phyloP scores from a whole-genome alignment of 2,329 filamentous ascomycete species.

The Dactylellina cionopaga region DNA sequence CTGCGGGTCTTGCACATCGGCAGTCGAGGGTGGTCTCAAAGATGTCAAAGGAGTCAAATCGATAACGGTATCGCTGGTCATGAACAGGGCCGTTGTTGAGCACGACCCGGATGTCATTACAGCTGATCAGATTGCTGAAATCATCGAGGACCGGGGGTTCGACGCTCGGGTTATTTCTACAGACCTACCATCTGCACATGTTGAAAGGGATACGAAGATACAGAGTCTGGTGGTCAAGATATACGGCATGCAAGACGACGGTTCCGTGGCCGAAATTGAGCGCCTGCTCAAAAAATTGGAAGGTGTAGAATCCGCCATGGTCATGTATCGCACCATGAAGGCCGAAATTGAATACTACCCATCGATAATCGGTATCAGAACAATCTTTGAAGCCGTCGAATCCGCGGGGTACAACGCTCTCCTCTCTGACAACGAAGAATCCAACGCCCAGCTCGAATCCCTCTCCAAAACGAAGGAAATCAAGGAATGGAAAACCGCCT shows the following conservation, averaged over 20 bases:
- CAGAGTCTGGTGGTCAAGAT: conserved; percentile 81
- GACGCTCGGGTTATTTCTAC: conserved; percentile 85
- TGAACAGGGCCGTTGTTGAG: conserved; percentile 87
- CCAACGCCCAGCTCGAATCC: conserved; percentile 94
- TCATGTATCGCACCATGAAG: conserved; percentile 78
- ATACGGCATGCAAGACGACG: conserved; percentile 76
- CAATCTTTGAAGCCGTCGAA: conserved; percentile 84
- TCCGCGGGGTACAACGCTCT: conserved; percentile 86
- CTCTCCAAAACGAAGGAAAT: conserved; percentile 97
- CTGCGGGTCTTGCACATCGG: conserved; percentile 93
- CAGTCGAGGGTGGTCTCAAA: conserved; percentile 83
- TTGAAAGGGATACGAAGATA: conserved; percentile 57
- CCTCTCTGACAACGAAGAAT: conserved; percentile 90
- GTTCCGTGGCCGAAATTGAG: conserved; percentile 79
- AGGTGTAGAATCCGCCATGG: conserved; percentile 77
- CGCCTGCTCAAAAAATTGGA: conserved; percentile 71
- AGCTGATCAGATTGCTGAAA: conserved; percentile 78
- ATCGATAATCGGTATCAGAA: conserved; percentile 77
- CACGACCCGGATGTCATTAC: conserved; percentile 79
- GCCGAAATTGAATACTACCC: conserved; percentile 79
- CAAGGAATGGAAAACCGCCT: conserved; percentile 86
- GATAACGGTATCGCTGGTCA: conserved; percentile 94
- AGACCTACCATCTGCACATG: conserved; percentile 66
- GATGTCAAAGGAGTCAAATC: conserved; percentile 79
- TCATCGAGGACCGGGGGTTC: conserved; percentile 90